These are phyloP conservation scores for Emergomyces orientalis DNA, from an alignment of 2,329 filamentous ascomycete species.

Conservation along the genomic window DNA sequence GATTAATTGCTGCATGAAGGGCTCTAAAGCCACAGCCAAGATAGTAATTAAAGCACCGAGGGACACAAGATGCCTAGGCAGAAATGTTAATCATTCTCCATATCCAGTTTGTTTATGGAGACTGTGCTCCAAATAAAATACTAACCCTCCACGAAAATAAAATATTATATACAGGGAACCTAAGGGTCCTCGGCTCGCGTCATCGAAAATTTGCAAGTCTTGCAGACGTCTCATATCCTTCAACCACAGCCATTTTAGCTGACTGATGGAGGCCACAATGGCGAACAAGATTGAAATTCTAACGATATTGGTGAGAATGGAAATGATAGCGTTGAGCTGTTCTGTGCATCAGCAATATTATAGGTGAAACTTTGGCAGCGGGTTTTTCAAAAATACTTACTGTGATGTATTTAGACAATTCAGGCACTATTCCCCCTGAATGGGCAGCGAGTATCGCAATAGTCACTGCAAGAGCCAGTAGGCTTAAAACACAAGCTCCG, in stretches of 20 bases:
- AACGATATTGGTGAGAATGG: slow-evolving; percentile 25
- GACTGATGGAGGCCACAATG: slow-evolving; percentile 26
- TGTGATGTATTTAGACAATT: background rate
- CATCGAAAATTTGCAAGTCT: slow-evolving; percentile 24
- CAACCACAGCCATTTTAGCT: slow-evolving; percentile 31
- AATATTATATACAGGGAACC: slow-evolving; percentile 10
- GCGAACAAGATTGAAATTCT: slow-evolving; percentile 26
- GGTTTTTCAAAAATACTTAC: background rate
- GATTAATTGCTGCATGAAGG: background rate
- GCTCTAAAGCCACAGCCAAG: background rate
- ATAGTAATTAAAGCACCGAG: background rate
- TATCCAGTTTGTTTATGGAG: background rate
- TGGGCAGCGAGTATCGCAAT: background rate
- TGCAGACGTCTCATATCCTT: slow-evolving; percentile 15
- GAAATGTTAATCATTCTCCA: background rate
- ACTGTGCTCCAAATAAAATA: background rate
- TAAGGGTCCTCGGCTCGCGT: slow-evolving; percentile 23
- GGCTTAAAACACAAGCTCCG: background rate
- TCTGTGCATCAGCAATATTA: background rate
- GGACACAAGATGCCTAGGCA: background rate
- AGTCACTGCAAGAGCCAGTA: background rate
- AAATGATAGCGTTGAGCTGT: slow-evolving; percentile 25
- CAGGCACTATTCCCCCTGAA: background rate
- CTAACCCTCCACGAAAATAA: background rate
- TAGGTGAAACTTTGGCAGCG: no score